Evolutionary conservation across 148 eudicot genomes (phyloP).

Genomic region (Vaccinium myrtillus): DNA sequence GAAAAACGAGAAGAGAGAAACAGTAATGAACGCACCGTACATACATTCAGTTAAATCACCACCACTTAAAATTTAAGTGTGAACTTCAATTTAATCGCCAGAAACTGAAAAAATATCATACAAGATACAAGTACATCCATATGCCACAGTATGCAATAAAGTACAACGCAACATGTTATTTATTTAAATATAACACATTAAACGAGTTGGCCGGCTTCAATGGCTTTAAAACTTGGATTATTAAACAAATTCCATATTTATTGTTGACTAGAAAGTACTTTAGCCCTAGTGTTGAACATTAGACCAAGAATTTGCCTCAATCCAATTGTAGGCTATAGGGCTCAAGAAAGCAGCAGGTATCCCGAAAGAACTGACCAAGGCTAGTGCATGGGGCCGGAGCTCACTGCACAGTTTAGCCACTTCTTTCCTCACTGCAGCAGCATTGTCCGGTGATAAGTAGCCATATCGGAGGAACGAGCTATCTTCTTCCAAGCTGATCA

Average conservation of each 20-base stretch:
- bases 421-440: slow-evolving; percentile 72
- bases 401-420: slow-evolving; percentile 75
- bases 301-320: slow-evolving; percentile 68
- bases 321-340: slow-evolving; percentile 78
- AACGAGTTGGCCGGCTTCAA: background rate
- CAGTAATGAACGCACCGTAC: background rate
- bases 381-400: slow-evolving; percentile 80
- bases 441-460: slow-evolving; percentile 57
- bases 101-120: background rate
- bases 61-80: background rate
- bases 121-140: background rate
- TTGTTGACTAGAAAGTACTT: background rate
- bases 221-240: background rate
- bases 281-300: slow-evolving; percentile 27
- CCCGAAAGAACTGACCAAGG: slow-evolving; percentile 68
- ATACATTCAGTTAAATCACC: background rate
- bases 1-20: too few relatives aligned
- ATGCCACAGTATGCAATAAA: background rate
- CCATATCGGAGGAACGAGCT: slow-evolving; percentile 88
- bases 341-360: slow-evolving; percentile 69
- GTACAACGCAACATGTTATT: background rate
- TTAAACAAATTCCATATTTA: background rate
- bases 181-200: background rate
- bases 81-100: background rate
- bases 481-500: slow-evolving; percentile 80